phyloP scores from a whole-genome alignment of 352 stramenopile genomes.

The Blastocystis sp. region DNA sequence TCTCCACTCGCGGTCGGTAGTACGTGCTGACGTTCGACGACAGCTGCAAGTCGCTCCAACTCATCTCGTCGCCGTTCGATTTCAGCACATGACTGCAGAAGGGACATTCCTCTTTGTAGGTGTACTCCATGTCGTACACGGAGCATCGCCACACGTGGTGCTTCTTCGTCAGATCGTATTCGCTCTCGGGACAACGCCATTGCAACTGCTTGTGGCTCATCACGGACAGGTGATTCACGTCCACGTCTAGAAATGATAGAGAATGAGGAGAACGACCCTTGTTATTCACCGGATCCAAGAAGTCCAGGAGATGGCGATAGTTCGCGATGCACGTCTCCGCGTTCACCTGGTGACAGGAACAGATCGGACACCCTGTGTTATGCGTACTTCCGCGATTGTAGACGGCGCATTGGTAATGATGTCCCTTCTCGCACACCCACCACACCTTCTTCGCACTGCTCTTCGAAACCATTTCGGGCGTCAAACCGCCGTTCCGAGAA shows the following conservation, averaged over 20 bases:
- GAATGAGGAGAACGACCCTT: not conserved
- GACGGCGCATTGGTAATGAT: slow-evolving; percentile 68
- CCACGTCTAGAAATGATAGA: not conserved
- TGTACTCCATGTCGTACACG: slow-evolving; percentile 33
- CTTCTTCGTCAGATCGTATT: slow-evolving; percentile 31
- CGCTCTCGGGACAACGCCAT: slow-evolving; percentile 52
- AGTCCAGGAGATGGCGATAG: not conserved
- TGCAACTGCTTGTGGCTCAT: slow-evolving; percentile 40
- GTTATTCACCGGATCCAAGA: slow-evolving; percentile 34
- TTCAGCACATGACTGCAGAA: slow-evolving; percentile 12
- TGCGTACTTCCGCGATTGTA: slow-evolving; percentile 68
- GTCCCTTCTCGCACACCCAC: slow-evolving; percentile 43
- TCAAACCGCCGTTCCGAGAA: slow-evolving; percentile 16
- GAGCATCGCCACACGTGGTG: slow-evolving; percentile 56
- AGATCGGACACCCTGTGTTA: slow-evolving; percentile 51
- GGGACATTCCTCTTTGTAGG: slow-evolving; percentile 46
- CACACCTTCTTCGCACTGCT: slow-evolving; percentile 28
- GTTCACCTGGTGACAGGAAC: slow-evolving; percentile 6
- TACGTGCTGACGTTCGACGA: not conserved
- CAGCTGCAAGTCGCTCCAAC: not conserved
- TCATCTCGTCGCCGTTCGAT: not conserved
- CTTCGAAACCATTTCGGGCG: slow-evolving; percentile 26
- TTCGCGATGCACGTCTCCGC: slow-evolving; percentile 12
- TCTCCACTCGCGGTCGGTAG: not conserved
- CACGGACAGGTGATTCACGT: slow-evolving; percentile 15